These are phyloP conservation scores for Somion occarium DNA, from an alignment of 1,284 basidiomycete genomes.

Conservation along the genomic window DNA sequence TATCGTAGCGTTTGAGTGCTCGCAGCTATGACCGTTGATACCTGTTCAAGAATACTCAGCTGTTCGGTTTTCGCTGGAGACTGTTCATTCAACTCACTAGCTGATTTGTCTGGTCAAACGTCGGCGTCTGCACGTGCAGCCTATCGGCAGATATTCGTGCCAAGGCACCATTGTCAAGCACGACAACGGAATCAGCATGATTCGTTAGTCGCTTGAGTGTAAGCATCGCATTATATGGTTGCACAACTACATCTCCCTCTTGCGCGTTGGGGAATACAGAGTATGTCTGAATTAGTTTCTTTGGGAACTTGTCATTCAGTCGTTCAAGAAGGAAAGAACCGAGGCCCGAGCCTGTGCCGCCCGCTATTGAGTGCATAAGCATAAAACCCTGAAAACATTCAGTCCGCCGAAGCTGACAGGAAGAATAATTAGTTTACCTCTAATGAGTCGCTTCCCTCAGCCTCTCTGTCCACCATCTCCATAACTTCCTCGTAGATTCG, in stretches of 20 bases:
- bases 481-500: constrained; percentile 95
- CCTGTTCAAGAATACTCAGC: constrained; percentile 43
- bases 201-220: constrained; percentile 93
- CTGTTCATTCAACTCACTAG: constrained; percentile 37
- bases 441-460: constrained; percentile 95
- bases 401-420: background rate
- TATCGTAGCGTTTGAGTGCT: constrained; percentile 97
- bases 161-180: constrained; percentile 94
- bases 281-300: constrained; percentile 99
- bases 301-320: constrained; percentile 96
- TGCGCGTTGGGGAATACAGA: constrained; percentile 96
- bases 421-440: constrained; percentile 64
- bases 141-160: constrained; percentile 90
- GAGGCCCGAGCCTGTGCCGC: constrained; percentile 96
- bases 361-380: constrained; percentile 98
- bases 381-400: constrained; percentile 80
- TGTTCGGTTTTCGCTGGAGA: background rate
- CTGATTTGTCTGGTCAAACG: constrained; percentile 94
- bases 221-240: constrained; percentile 97
- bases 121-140: constrained; percentile 86
- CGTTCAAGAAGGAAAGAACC: constrained; percentile 97
- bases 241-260: constrained; percentile 93
- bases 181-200: constrained; percentile 96
- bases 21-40: constrained; percentile 93
- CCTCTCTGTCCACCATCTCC: constrained; percentile 99